Conservation (phyloP, 1,284 basidiomycete genomes). For the Neolentinus lepideus region DNA sequence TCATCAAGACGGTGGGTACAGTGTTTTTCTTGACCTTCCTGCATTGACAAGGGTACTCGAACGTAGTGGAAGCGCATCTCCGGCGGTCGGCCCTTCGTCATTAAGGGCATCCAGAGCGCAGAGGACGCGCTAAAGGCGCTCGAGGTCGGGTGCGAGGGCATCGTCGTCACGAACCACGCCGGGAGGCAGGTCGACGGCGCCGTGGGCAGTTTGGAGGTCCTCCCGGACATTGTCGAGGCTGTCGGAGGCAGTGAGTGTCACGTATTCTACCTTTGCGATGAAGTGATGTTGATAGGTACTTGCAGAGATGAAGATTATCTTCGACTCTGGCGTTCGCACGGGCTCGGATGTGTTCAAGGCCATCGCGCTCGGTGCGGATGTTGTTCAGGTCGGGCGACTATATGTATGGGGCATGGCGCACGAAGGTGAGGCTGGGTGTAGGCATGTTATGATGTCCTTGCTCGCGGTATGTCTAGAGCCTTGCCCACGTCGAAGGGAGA, state of each 20-base stretch:
- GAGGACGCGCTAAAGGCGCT: constrained; percentile 42
- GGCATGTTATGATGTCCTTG: constrained; percentile 53
- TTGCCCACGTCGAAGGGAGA: not conserved
- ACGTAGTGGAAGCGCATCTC: constrained; percentile 50
- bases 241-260: constrained; percentile 36
- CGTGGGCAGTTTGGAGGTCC: constrained; percentile 42
- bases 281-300: not conserved
- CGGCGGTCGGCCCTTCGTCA: constrained; percentile 43
- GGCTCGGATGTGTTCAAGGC: constrained; percentile 57
- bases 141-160: constrained; percentile 48
- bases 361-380: constrained; percentile 38
- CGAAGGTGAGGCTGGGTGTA: constrained; percentile 38
- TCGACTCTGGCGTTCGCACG: constrained; percentile 53
- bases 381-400: constrained; percentile 37
- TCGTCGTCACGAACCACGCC: constrained; percentile 56
- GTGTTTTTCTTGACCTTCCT: not conserved
- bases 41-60: too few species aligned
- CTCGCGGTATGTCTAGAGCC: constrained; percentile 30
- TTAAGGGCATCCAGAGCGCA: constrained; percentile 50
- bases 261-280: not conserved
- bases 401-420: constrained; percentile 47
- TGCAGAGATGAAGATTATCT: constrained; percentile 48
- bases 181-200: constrained; percentile 57
- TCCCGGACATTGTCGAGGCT: constrained; percentile 45
- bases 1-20: constrained; percentile 30